Conservation (phyloP, 257 asterid species). For the Jacaranda copaia region DNA sequence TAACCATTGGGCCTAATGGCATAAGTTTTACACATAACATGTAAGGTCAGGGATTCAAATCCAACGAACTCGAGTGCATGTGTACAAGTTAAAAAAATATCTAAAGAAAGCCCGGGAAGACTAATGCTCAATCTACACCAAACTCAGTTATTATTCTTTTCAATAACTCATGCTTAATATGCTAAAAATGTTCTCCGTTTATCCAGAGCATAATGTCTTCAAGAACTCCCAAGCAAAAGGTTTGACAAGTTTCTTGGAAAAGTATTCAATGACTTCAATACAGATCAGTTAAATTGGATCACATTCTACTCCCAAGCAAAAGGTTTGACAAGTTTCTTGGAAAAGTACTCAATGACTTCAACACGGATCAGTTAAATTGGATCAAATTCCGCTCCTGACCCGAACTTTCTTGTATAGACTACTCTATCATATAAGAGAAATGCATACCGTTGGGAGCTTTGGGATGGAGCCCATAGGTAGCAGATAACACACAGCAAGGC, state of each 20-base stretch:
- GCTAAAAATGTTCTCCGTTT: neutral
- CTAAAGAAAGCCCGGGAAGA: conserved; percentile 18
- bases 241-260: conserved; percentile 13
- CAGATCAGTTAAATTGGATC: conserved; percentile 6
- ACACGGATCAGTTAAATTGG: conserved; percentile 15
- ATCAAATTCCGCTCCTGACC: neutral
- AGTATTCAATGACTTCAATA: neutral
- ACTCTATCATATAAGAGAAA: conserved; percentile 5
- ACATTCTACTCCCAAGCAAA: neutral
- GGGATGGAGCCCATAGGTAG: conserved; percentile 97
- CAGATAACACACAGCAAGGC: conserved; percentile 88
- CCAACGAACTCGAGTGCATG: too few species aligned
- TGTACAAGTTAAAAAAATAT: neutral
- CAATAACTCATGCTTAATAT: neutral
- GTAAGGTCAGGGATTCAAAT: too few species aligned
- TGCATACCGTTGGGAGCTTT: conserved; percentile 86
- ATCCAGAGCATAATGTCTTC: neutral
- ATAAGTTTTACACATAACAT: too few species aligned
- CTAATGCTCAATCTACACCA: neutral
- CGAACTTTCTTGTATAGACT: neutral
- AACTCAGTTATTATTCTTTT: neutral
- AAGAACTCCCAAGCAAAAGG: neutral
- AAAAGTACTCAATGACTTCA: neutral
- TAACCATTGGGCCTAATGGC: too few species aligned
- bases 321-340: conserved; percentile 8